Base-by-base conservation (phyloP, 176 grass and related monocot species). In the Alloteropsis semialata region DNA sequence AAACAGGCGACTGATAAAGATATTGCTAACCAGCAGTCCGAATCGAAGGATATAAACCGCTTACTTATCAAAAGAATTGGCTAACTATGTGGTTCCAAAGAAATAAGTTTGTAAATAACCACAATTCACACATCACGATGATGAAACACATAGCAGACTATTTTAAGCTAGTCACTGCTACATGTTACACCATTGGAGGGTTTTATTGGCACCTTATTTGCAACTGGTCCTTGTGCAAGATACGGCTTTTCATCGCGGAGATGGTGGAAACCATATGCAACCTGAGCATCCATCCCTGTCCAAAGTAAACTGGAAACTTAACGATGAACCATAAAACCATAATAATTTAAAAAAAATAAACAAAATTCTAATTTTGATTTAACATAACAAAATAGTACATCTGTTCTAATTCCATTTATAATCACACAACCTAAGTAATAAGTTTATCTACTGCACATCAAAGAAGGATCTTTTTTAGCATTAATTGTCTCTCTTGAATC, bases 231-330 rank as follows among this genome's bases (percentile, higher is more conserved):
- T 86, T 93, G 91, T 13, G 93, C 93, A 87, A 99, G 93, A 72
- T 96, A 93, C 28, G 96, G 91, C 43, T 96, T 99, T 62, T 93
- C 89, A 89, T 96, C 82, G 74, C 96, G 92, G 79, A 96, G 72
- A 80, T 90, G 93, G 81, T 99, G 96, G 83, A 99, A 99, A 36
- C 91, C 89, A 80, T 99, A 87, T 22, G 96, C 96, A 78, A 99
- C 91, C 89, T 96, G 92, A 83, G 96, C 96, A 94, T 99, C 96
- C 96, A 99, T 99, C 70, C 96, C 96, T 99, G 38, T 58, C 63
- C 72, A 79, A 74, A 97, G 85, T 48, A 80, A 80, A 78, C 57
- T 17, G 6, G 48, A 77, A n/a, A 58, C 36, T 82, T 67, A 74
- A 0, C 37, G 63, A 54, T 82, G 15, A 61, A 61, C 49, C 73